phyloP scores from a whole-genome alignment of 2,329 filamentous ascomycete species.

The Fusarium redolens region DNA sequence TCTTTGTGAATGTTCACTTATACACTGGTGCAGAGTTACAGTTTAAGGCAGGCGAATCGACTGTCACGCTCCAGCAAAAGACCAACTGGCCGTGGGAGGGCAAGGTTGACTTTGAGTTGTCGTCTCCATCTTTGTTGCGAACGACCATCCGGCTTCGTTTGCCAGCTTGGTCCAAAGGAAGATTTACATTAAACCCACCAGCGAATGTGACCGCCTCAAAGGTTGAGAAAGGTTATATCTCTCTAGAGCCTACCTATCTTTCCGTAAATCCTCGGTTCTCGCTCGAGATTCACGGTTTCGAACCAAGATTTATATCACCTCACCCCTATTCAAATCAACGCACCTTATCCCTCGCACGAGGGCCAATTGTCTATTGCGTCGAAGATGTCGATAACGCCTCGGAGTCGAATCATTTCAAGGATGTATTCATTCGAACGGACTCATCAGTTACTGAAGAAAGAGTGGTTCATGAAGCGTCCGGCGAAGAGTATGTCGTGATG shows the following conservation, averaged over 20 bases:
- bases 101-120: not conserved
- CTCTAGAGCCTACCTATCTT: slow-evolving; percentile 56
- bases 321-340: slow-evolving; percentile 67
- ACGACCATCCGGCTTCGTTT: not conserved
- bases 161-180: slow-evolving; percentile 43
- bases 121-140: not conserved
- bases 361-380: slow-evolving; percentile 69
- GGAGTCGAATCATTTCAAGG: slow-evolving; percentile 66
- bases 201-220: slow-evolving; percentile 13
- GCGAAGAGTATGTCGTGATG: slow-evolving; percentile 19
- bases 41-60: slow-evolving; percentile 49
- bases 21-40: slow-evolving; percentile 61
- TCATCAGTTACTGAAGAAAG: slow-evolving; percentile 9
- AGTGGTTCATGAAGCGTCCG: slow-evolving; percentile 1
- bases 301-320: slow-evolving; percentile 60
- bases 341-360: slow-evolving; percentile 63
- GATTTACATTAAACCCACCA: slow-evolving; percentile 51
- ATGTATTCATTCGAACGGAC: slow-evolving; percentile 35
- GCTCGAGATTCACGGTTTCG: slow-evolving; percentile 57
- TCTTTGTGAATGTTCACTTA: slow-evolving; percentile 64
- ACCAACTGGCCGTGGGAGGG: slow-evolving; percentile 67
- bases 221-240: slow-evolving; percentile 62
- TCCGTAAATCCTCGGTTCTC: slow-evolving; percentile 48
- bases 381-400: slow-evolving; percentile 69
- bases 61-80: slow-evolving; percentile 51